phyloP scores from a whole-genome alignment of 768 basidiomycete genomes.

The Scleroderma bovista region DNA sequence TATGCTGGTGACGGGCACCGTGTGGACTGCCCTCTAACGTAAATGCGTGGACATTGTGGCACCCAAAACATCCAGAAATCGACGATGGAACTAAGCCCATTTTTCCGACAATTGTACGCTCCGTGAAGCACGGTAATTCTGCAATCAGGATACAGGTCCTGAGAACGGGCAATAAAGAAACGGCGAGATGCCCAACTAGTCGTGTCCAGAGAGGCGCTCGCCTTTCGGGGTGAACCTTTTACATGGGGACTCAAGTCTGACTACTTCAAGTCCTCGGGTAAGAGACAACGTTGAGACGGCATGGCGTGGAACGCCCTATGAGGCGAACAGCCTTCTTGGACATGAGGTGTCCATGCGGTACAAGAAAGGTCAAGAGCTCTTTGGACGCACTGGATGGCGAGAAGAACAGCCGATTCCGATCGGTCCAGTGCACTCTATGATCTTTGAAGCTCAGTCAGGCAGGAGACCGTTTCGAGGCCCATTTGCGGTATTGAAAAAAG shows the following conservation, averaged over 20 bases:
- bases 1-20: background rate
- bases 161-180: background rate
- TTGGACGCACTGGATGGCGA: background rate
- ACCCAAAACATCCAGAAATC: conserved; percentile 1
- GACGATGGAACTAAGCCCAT: conserved; percentile 1
- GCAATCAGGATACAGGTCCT: background rate
- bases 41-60: background rate
- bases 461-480: background rate
- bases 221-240: background rate
- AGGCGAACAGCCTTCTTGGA: background rate
- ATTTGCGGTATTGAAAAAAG: background rate
- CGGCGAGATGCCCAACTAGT: background rate
- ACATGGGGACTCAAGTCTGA: background rate
- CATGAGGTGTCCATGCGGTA: background rate
- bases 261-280: background rate
- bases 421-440: background rate
- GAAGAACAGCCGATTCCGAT: background rate
- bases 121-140: background rate
- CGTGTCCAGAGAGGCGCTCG: background rate
- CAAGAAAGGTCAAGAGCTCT: background rate
- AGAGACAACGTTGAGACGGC: background rate
- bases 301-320: background rate
- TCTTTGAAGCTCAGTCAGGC: background rate
- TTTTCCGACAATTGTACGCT: background rate
- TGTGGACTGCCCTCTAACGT: background rate